Evolutionary conservation across 164 flowering plant genomes (phyloP), one percentile per base, ranked within the genome.

Genomic region (Buxus sempervirens): DNA sequence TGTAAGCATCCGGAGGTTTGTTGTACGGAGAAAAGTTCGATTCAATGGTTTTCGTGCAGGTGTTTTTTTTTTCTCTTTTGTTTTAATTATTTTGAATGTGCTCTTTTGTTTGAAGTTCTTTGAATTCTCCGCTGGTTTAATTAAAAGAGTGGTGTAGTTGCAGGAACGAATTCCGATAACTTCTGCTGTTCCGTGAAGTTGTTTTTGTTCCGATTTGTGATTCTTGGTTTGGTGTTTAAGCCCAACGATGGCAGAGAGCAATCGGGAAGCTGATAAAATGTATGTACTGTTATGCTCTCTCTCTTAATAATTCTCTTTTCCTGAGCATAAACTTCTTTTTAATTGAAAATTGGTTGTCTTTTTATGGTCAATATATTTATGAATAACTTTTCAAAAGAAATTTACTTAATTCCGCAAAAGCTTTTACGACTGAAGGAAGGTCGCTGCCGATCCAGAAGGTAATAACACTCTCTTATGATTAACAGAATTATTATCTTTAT

Each of bases 401-500:
- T 66, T 74, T 93, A 76, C 88, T 86, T 62, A 77, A 77, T 62
- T 87, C 98, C 32, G 96, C 95, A 1, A 90, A 90, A 78, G 95
- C 96, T 68, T 93, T 93, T 78, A 86, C 86, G 98, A 66, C 83
- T 0, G 98, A 93, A 75, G 95, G 70, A 89, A 93, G 79, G 95
- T 93, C 68, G 86, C 96, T 28, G 79, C 90, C 5, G 91, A 90
- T 73, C 93, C 96, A 70, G 96, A 90, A 73, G 98, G 98, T 93
- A 86, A 79, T 72, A 53, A 51, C 54, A 42, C 62, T 72, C 10
- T 27, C 10, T 38, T 42, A 27, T 63, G 18, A 41, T 48, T n/a
- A 38, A 41, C 19, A 22, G 23, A 55, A 18, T 63, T 26, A 22
- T 32, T n/a, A 22, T 55, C 41, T 54, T 18, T 26, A 10, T 45